Evolutionary conservation across 768 basidiomycete genomes (phyloP).

Genomic region (Myochromella boudieri): DNA sequence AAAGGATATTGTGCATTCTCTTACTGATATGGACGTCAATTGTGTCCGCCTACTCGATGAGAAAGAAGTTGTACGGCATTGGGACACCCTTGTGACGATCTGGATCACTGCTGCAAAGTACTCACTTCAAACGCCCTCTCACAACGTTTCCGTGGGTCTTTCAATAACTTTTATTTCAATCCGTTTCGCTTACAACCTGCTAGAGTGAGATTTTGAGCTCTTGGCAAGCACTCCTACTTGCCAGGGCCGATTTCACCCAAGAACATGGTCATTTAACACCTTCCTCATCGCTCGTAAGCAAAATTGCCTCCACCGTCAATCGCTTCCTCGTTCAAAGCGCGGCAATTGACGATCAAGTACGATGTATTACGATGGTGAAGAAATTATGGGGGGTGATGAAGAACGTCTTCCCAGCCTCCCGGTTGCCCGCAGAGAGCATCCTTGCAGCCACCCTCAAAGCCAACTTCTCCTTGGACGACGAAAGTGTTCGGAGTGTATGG

Average conservation of each 20-base stretch:
- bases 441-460: conserved; percentile 44
- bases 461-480: conserved; percentile 39
- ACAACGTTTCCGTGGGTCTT: conserved; percentile 21
- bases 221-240: conserved; percentile 62
- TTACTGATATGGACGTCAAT: conserved; percentile 22
- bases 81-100: conserved; percentile 34
- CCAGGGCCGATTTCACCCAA: conserved; percentile 42
- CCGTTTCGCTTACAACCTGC: not conserved
- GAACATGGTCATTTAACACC: conserved; percentile 34
- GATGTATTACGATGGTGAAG: conserved; percentile 36
- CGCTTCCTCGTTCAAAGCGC: conserved; percentile 31
- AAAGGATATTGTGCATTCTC: conserved; percentile 22
- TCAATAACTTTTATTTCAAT: not conserved
- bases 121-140: conserved; percentile 14
- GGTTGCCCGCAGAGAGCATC: conserved; percentile 48
- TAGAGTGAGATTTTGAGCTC: conserved; percentile 40
- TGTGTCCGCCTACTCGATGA: conserved; percentile 34
- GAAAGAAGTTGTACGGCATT: conserved; percentile 36
- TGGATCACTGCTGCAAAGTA: conserved; percentile 33
- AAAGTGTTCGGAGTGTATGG: conserved; percentile 43
- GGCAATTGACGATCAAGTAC: conserved; percentile 28
- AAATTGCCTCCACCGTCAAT: conserved; percentile 32
- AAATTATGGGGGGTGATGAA: conserved; percentile 54
- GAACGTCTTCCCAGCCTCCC: conserved; percentile 41
- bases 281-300: conserved; percentile 30